Conservation (phyloP, 2,329 filamentous ascomycete species). For the Elsinoe batatas region DNA sequence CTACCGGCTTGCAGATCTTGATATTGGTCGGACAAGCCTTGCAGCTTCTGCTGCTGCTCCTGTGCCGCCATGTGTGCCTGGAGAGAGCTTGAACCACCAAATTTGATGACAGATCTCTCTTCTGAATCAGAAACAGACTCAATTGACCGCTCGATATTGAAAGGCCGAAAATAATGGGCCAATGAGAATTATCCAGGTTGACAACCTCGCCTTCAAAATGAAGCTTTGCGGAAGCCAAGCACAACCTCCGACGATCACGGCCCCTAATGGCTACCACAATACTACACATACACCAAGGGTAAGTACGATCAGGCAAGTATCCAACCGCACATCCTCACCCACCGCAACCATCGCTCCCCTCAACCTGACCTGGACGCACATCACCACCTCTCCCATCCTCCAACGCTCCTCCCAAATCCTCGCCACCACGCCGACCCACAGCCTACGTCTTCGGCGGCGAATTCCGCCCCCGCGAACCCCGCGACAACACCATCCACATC, state of each 20-base stretch:
- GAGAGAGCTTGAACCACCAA: neutral
- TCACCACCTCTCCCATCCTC: constrained; percentile 34
- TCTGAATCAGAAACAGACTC: neutral
- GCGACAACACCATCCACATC: constrained; percentile 62
- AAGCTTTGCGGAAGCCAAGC: constrained; percentile 5
- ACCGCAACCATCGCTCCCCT: constrained; percentile 1
- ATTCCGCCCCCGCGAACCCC: constrained; percentile 52
- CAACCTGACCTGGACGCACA: constrained; percentile 27
- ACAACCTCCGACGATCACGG: neutral
- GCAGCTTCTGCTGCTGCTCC: constrained; percentile 65
- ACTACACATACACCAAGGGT: neutral
- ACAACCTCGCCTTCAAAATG: neutral
- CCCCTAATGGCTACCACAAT: neutral
- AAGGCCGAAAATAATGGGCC: neutral
- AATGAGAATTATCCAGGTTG: neutral
- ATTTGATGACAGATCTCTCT: neutral
- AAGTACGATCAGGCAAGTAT: neutral
- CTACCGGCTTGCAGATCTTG: constrained; percentile 75
- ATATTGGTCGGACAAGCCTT: constrained; percentile 77
- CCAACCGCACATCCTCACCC: neutral
- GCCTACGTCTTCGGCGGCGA: constrained; percentile 73
- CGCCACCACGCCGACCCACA: constrained; percentile 40
- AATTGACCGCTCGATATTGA: neutral
- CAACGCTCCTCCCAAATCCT: constrained; percentile 66
- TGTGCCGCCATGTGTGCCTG: constrained; percentile 23